Evolutionary conservation across 2,329 filamentous ascomycete genomes (phyloP).

Genomic region (Trichothecium roseum): DNA sequence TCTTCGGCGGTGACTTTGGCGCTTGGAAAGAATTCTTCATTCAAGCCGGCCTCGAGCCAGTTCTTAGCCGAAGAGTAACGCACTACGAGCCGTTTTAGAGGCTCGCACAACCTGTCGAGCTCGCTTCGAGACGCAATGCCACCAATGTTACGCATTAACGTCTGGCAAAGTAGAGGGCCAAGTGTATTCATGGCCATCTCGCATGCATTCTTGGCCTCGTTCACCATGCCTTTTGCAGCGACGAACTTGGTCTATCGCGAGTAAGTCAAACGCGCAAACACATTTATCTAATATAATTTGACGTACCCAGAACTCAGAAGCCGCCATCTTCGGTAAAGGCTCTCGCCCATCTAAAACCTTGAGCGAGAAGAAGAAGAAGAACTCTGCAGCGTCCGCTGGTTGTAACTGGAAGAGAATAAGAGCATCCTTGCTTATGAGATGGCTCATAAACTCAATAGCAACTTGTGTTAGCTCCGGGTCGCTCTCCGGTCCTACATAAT

Average conservation of each 20-base stretch:
- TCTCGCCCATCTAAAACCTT: slow-evolving; percentile 61
- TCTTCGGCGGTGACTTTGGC: slow-evolving; percentile 47
- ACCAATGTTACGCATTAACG: slow-evolving; percentile 54
- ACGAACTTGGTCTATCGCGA: slow-evolving; percentile 40
- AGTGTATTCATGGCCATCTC: slow-evolving; percentile 44
- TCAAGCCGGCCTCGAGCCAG: slow-evolving; percentile 54
- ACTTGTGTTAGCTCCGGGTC: slow-evolving; percentile 66
- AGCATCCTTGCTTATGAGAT: slow-evolving; percentile 50
- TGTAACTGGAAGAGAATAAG: slow-evolving; percentile 50
- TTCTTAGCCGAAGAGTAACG: slow-evolving; percentile 42
- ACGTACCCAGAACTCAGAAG: slow-evolving; percentile 66
- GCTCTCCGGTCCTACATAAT: slow-evolving; percentile 46
- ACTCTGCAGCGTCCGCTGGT: slow-evolving; percentile 46
- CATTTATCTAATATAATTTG: background rate
- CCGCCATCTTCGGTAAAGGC: slow-evolving; percentile 63
- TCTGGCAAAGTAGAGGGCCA: slow-evolving; percentile 48
- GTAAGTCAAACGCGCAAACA: background rate
- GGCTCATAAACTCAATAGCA: slow-evolving; percentile 61
- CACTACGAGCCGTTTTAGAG: slow-evolving; percentile 56
- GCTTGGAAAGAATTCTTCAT: slow-evolving; percentile 45
- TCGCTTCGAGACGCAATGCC: slow-evolving; percentile 62
- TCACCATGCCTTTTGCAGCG: slow-evolving; percentile 30
- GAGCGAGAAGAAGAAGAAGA: slow-evolving; percentile 62
- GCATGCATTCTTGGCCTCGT: slow-evolving; percentile 30
- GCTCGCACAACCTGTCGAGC: slow-evolving; percentile 59